Conservation (phyloP, 1,284 basidiomycete species). For the Sporisorium reilianum region DNA sequence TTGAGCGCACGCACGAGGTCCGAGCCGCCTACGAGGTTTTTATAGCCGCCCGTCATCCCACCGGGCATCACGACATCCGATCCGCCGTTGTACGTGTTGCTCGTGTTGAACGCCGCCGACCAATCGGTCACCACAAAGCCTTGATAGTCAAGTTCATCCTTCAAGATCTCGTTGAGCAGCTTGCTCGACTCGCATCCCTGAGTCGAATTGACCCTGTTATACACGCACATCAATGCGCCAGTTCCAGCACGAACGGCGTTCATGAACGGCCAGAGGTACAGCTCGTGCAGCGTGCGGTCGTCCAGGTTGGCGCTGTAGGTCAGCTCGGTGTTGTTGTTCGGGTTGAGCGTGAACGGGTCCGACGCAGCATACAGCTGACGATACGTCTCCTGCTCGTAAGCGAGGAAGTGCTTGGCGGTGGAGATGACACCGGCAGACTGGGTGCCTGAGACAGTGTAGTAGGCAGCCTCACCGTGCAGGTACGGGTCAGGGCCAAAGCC, state of each 20-base stretch:
- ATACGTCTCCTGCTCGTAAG: slow-evolving; percentile 48
- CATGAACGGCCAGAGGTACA: slow-evolving; percentile 53
- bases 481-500: slow-evolving; percentile 47
- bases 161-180: slow-evolving; percentile 47
- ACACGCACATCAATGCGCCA: slow-evolving; percentile 45
- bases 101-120: slow-evolving; percentile 40
- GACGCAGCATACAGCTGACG: slow-evolving; percentile 34
- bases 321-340: slow-evolving; percentile 51
- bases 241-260: slow-evolving; percentile 43
- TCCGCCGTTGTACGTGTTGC: slow-evolving; percentile 43
- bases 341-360: slow-evolving; percentile 48
- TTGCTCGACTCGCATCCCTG: slow-evolving; percentile 29
- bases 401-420: slow-evolving; percentile 48
- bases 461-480: slow-evolving; percentile 42
- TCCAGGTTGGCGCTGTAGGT: slow-evolving; percentile 69
- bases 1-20: slow-evolving; percentile 37
- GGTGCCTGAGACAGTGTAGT: slow-evolving; percentile 40
- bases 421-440: slow-evolving; percentile 42
- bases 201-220: slow-evolving; percentile 27
- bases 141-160: slow-evolving; percentile 48
- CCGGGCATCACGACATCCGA: slow-evolving; percentile 38
- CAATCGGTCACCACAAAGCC: slow-evolving; percentile 47
- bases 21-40: slow-evolving; percentile 29
- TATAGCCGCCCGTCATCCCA: slow-evolving; percentile 37
- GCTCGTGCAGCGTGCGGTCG: slow-evolving; percentile 43